A percentile compares a stretch with the other conserved stretches of the same genome.
These are phyloP conservation scores for Vickermania spadyakhi DNA, from an alignment of 208 protist species.

Conservation along the genomic window DNA sequence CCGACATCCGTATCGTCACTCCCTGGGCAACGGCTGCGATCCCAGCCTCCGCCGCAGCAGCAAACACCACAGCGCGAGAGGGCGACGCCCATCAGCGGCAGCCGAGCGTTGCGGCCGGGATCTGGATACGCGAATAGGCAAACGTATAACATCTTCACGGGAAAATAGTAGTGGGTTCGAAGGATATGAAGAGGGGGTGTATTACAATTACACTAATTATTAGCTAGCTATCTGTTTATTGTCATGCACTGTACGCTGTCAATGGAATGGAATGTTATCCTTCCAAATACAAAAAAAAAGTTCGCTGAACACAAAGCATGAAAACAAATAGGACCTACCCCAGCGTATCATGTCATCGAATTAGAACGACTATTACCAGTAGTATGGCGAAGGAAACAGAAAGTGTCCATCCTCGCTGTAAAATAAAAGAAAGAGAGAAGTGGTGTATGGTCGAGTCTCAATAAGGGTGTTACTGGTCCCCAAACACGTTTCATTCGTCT, in stretches of 20 bases:
- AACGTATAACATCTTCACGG: constrained; percentile 85
- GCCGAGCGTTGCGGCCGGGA: constrained; percentile 52
- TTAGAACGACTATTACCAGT: too few species aligned
- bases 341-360: too few species aligned
- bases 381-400: too few species aligned
- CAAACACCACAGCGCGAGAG: too few species aligned
- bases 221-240: background rate
- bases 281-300: background rate
- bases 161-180: constrained; percentile 23
- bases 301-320: background rate
- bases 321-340: background rate
- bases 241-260: background rate
- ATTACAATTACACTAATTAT: background rate
- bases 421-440: too few species aligned
- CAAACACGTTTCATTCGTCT: too few species aligned
- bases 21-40: too few species aligned
- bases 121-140: constrained; percentile 69
- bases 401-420: too few species aligned
- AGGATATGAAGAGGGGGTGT: background rate
- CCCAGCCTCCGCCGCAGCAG: background rate
- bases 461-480: too few species aligned
- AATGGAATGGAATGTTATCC: background rate
- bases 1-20: too few species aligned
- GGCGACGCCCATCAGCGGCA: constrained; percentile 22
- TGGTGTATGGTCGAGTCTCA: too few species aligned